Base-by-base conservation (phyloP, 2,329 filamentous ascomycete species). In the Teratosphaeria epicoccoides region DNA sequence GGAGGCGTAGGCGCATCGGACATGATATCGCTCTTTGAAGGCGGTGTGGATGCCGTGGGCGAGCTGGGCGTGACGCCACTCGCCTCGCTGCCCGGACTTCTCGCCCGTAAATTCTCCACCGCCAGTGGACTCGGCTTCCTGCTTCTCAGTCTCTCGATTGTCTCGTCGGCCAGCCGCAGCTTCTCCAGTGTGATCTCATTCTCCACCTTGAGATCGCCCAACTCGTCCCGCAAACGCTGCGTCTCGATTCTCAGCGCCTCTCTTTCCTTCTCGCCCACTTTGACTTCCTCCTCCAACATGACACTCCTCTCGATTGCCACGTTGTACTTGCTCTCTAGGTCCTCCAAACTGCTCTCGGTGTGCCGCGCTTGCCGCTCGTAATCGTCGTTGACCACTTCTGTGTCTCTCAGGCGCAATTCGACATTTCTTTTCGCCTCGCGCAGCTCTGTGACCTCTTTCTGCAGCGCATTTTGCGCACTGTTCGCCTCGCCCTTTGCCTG, bases 321-420 rank as follows among this genome's bases (percentile, higher is more conserved):
- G 68, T 96, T 97, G 71, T 93, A 96, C 71, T 97, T 98, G 56
- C 87, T 91, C 71, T 98, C 93, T 69, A 98, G 77, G 66, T 98
- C 93, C 71, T 98, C 93, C 56, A 97, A 80, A 48, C 91, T 96
- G 44, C 90, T 96, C 29, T 88, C 90, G 24, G 91, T 96, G 70
- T 96, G 93, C 61, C 93, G 84, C 60, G 93, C 91, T 73, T 97
- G 91, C 59, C 89, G 84, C 74, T 98, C 93, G 67, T 91, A 96
- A 70, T 98, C 93, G 75, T 98, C 93, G 72, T 97, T 98, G 67
- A 87, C 88, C 51, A 98, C 93, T 71, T 98, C 93, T 61, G 91
- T 95, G 68, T 98, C 93, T 60, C 93, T 84, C 52, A 98, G 75
- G 70, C 80, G 87, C 57, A 95, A 76, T 63, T 93, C 86, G 55